A percentile compares a stretch with the other conserved stretches of the same genome.
phyloP scores from a whole-genome alignment of 768 basidiomycete species.

The Sistotremastrum suecicum region DNA sequence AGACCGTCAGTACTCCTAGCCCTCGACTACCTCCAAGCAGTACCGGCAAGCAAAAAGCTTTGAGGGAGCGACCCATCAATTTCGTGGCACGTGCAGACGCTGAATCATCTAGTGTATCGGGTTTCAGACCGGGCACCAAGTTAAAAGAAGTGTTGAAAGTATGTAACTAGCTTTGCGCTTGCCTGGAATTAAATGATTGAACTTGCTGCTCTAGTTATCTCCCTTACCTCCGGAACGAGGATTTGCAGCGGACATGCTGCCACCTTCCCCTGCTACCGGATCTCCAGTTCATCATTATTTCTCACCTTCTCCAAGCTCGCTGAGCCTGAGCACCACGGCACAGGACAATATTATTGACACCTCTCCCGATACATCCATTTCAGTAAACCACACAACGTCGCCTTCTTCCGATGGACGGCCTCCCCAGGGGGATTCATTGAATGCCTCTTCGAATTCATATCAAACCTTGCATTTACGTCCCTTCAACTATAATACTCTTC shows the following conservation, averaged over 20 bases:
- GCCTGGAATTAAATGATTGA: not conserved
- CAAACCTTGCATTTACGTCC: constrained; percentile 27
- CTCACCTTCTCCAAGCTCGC: constrained; percentile 23
- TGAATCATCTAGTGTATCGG: constrained; percentile 10
- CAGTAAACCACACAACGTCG: not conserved
- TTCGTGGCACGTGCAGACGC: constrained; percentile 9
- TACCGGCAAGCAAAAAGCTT: constrained; percentile 12
- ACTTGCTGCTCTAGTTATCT: constrained; percentile 20
- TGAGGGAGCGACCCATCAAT: no score
- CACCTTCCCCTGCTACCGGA: constrained; percentile 52
- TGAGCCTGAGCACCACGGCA: constrained; percentile 12
- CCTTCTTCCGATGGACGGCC: not conserved
- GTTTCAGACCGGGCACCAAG: constrained; percentile 27
- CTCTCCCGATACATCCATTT: no score
- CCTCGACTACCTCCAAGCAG: constrained; percentile 19
- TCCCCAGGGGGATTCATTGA: not conserved
- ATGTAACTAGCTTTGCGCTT: constrained; percentile 1
- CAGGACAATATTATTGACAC: no score
- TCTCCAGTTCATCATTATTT: constrained; percentile 23
- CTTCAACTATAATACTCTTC: constrained; percentile 49
- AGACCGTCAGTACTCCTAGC: constrained; percentile 18
- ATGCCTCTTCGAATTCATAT: no score
- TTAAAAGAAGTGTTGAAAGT: constrained; percentile 68
- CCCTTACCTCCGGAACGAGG: constrained; percentile 54
- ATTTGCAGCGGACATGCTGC: constrained; percentile 57